Percentiles rank a stretch among this genome's conserved stretches.
Conservation (phyloP, 1,284 basidiomycete genomes). For the Tilletia caries region DNA sequence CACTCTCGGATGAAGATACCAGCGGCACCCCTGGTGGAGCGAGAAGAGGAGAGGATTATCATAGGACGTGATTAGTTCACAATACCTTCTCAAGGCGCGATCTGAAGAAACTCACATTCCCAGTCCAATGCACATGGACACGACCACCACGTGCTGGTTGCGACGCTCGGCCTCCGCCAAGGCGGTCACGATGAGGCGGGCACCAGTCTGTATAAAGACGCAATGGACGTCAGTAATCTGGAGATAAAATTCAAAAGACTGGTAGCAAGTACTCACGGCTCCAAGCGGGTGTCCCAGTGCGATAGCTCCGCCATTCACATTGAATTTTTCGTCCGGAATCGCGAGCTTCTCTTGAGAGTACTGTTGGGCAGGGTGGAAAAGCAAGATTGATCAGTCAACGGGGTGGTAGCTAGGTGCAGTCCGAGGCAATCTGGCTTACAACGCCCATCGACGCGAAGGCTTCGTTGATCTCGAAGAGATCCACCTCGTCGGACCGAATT, state of each 20-base stretch:
- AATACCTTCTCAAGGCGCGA: neutral
- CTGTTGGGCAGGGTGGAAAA: neutral
- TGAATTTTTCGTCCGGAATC: slow-evolving; percentile 62
- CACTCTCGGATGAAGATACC: slow-evolving; percentile 11
- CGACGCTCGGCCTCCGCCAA: slow-evolving; percentile 75
- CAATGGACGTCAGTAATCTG: neutral
- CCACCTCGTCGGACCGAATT: slow-evolving; percentile 68
- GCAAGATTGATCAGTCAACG: neutral
- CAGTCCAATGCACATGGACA: slow-evolving; percentile 72
- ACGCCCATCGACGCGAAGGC: slow-evolving; percentile 83
- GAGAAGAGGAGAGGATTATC: neutral
- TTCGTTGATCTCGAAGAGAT: slow-evolving; percentile 86
- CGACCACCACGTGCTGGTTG: slow-evolving; percentile 74
- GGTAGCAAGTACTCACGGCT: slow-evolving; percentile 58
- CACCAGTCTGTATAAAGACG: slow-evolving; percentile 71
- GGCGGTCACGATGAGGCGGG: slow-evolving; percentile 80
- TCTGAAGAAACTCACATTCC: slow-evolving; percentile 11
- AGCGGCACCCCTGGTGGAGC: neutral
- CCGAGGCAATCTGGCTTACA: slow-evolving; percentile 44
- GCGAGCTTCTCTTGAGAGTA: slow-evolving; percentile 73
- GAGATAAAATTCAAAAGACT: neutral
- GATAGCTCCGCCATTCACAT: slow-evolving; percentile 85
- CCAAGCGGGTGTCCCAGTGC: slow-evolving; percentile 83
- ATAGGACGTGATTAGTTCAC: too few relatives aligned
- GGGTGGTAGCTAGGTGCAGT: neutral